A percentile compares a stretch with the other conserved stretches of the same genome.
Evolutionary conservation across 2,329 filamentous ascomycete species (phyloP).

Genomic region (Aureobasidium lini): DNA sequence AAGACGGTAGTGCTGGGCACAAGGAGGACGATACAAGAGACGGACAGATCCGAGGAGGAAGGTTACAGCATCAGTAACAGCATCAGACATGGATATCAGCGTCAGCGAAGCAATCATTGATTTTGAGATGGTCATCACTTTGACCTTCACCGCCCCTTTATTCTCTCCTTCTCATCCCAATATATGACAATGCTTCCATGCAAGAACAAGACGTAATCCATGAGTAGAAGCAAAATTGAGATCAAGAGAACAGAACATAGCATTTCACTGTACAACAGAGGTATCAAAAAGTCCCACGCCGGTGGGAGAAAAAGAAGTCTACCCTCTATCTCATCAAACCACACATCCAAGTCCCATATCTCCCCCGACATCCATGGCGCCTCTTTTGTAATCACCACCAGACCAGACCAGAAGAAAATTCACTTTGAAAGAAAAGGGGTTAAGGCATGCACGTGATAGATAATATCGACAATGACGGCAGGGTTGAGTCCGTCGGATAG

Average conservation of each 20-base stretch:
- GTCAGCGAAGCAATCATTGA: neutral
- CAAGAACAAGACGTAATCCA: too few relatives aligned
- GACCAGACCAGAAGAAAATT: neutral
- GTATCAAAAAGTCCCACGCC: neutral
- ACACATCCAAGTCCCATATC: neutral
- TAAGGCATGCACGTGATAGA: neutral
- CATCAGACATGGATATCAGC: neutral
- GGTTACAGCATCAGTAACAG: neutral
- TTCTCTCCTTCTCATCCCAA: too few relatives aligned
- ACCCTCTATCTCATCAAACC: neutral
- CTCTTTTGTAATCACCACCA: neutral
- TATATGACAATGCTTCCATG: too few relatives aligned
- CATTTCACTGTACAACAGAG: neutral
- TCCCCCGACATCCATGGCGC: neutral
- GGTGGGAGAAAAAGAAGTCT: too few relatives aligned
- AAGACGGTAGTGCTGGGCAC: neutral
- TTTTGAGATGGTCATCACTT: too few relatives aligned
- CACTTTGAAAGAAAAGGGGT: neutral
- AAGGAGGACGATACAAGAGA: neutral
- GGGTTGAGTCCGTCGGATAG: neutral
- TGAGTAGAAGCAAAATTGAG: too few relatives aligned
- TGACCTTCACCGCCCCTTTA: too few relatives aligned
- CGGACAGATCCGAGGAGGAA: neutral
- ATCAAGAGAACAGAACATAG: neutral
- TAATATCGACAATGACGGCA: neutral